Base-by-base conservation (phyloP, 1,139 yeast species). In the Yamadazyma spencermartinsiae region DNA sequence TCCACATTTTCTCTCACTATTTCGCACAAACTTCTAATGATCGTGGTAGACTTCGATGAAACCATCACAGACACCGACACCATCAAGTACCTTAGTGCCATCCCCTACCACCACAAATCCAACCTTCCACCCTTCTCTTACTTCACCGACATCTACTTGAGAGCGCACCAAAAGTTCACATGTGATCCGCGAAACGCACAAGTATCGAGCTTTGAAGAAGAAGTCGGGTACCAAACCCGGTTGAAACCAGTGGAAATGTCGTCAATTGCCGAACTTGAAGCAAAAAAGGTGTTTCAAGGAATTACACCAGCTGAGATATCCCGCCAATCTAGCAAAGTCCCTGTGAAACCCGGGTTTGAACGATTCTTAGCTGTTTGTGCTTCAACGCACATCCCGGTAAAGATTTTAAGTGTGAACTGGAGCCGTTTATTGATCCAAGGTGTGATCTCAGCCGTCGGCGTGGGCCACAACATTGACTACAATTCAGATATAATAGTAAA, bases 1-100 rank as follows among this genome's bases (percentile, higher is more conserved):
- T 15, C 20, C 16, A 28, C 16, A 24, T 24, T 6, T 11, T 5
- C 26, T 24, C 26, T n/a, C n/a, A n/a, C n/a, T n/a, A n/a, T n/a
- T n/a, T n/a, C n/a, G n/a, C n/a, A n/a, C n/a, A n/a, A n/a, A n/a
- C 12, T 12, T 28, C n/a, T 11, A 28, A 28, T 38, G 14, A 49
- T 78, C 13, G 64, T 78, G 1, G 52, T 76, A 2, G 92, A 84
- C 52, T 84, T 86, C 82, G 92, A 84, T 54, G 90, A 82, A 41
- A 83, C 90, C 0, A 66, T 80, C 19, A 82, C 90, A 0, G 46
- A 53, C 7, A 49, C 56, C 12, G 90, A 84, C 54, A 82, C 90
- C 1, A 74, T 82, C 30, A 55, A 56, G 17, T 52, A 73, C 5
- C 65, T 82, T 3, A 80, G 82, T 3, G 62, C 68, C 21, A 70